Evolutionary conservation across 192 early-diverging fungal genomes (phyloP).

Genomic region (Entomortierella parvispora): DNA sequence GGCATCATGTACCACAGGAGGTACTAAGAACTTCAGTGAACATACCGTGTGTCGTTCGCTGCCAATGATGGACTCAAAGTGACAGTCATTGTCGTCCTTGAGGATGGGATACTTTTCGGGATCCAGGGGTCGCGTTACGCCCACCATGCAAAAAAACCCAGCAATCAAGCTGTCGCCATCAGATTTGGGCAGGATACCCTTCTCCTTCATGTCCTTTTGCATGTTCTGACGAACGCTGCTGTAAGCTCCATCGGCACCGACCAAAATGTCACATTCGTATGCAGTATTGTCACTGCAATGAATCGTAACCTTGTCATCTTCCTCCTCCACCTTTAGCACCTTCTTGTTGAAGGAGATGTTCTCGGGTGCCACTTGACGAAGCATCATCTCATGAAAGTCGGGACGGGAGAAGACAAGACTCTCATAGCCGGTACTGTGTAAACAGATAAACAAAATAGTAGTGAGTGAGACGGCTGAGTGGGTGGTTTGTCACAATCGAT

Average conservation of each 20-base stretch:
- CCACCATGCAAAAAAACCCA: conserved; percentile 19
- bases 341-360: neutral
- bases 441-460: too few relatives aligned
- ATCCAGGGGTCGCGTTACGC: conserved; percentile 5
- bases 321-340: neutral
- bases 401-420: too few relatives aligned
- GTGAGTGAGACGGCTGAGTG: too few relatives aligned
- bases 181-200: neutral
- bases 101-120: conserved; percentile 14
- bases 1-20: too few relatives aligned
- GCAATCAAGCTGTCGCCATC: conserved; percentile 10
- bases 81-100: too few relatives aligned
- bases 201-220: neutral
- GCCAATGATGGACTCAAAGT: too few relatives aligned
- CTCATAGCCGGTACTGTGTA: too few relatives aligned
- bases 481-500: too few relatives aligned
- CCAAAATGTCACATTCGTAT: conserved; percentile 7
- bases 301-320: neutral
- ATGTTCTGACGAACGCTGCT: conserved; percentile 3
- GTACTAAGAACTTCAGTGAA: too few relatives aligned
- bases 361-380: too few relatives aligned
- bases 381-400: too few relatives aligned
- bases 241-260: conserved; percentile 22
- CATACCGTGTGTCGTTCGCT: too few relatives aligned
- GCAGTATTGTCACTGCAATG: conserved; percentile 13